Evolutionary conservation across 495 filamentous ascomycete species (phyloP).

Genomic region (Saxispiralis lemnorum): DNA sequence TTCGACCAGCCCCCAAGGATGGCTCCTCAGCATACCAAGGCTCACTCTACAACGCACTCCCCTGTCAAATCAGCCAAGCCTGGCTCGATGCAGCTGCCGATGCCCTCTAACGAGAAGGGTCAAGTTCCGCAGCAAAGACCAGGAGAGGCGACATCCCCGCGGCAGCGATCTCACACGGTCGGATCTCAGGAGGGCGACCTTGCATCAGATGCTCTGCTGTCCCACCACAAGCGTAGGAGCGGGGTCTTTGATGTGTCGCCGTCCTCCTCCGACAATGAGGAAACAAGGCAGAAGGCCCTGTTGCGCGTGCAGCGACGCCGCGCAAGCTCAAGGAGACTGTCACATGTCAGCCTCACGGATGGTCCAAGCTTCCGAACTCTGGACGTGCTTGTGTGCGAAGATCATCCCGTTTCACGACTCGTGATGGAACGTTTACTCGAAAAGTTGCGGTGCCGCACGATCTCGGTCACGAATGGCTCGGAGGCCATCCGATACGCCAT

Average conservation of each 20-base stretch:
- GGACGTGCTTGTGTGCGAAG: slow-evolving; percentile 91
- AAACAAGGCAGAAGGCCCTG: slow-evolving; percentile 72
- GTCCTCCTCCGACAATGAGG: slow-evolving; percentile 94
- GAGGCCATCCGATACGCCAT: slow-evolving; percentile 85
- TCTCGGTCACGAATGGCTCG: slow-evolving; percentile 68
- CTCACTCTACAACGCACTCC: slow-evolving; percentile 50
- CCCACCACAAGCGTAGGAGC: slow-evolving; percentile 77
- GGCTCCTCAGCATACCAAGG: slow-evolving; percentile 35
- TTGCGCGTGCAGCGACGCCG: slow-evolving; percentile 84
- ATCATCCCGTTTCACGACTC: slow-evolving; percentile 89
- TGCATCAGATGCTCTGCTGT: slow-evolving; percentile 49
- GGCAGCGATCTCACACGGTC: slow-evolving; percentile 78
- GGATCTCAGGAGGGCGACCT: slow-evolving; percentile 83
- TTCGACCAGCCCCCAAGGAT: slow-evolving; percentile 48
- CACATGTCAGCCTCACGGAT: slow-evolving; percentile 65
- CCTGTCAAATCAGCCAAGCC: slow-evolving; percentile 57
- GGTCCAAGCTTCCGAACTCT: slow-evolving; percentile 77
- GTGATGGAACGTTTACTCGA: slow-evolving; percentile 95
- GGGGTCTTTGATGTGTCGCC: slow-evolving; percentile 93
- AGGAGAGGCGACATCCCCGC: slow-evolving; percentile 29
- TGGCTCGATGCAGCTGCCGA: slow-evolving; percentile 6
- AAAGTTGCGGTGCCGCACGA: slow-evolving; percentile 88
- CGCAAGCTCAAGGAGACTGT: slow-evolving; percentile 80
- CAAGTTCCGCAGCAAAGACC: not conserved
- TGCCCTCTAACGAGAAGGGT: not conserved